phyloP scores from a whole-genome alignment of 192 early-diverging fungal genomes.

The Backusella parvicylindrica region DNA sequence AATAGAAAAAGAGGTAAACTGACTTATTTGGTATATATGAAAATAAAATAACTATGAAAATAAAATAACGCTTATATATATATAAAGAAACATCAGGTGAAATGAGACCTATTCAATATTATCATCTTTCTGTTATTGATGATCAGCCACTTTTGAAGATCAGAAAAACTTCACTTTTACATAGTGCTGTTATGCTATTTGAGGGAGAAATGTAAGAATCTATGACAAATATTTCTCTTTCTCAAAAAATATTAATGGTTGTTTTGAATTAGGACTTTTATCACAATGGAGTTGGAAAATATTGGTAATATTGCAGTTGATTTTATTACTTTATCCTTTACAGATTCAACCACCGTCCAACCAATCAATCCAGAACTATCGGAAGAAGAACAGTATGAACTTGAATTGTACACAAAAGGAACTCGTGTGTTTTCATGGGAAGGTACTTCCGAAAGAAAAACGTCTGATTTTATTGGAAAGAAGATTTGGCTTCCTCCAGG shows the following conservation, averaged over 20 bases:
- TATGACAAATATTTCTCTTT: background rate
- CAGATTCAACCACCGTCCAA: slow-evolving; percentile 43
- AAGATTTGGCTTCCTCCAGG: slow-evolving; percentile 52
- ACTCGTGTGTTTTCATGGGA: slow-evolving; percentile 56
- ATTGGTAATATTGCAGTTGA: slow-evolving; percentile 71
- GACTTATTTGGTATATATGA: background rate
- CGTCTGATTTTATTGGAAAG: slow-evolving; percentile 10
- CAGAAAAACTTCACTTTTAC: slow-evolving; percentile 50
- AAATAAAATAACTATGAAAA: background rate
- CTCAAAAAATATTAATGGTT: too few relatives aligned
- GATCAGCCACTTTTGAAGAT: slow-evolving; percentile 69
- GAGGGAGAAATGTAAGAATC: slow-evolving; percentile 73
- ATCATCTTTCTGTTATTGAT: slow-evolving; percentile 50
- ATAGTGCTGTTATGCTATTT: slow-evolving; percentile 75
- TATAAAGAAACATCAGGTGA: slow-evolving; percentile 6
- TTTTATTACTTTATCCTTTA: slow-evolving; percentile 59
- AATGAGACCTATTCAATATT: slow-evolving; percentile 9
- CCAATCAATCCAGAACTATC: slow-evolving; percentile 44
- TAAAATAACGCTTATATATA: background rate
- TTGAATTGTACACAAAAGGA: slow-evolving; percentile 62
- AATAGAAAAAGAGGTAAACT: slow-evolving; percentile 12
- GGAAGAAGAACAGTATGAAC: slow-evolving; percentile 72
- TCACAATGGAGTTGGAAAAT: slow-evolving; percentile 68
- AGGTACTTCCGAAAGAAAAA: slow-evolving; percentile 23
- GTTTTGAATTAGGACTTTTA: slow-evolving; percentile 55